Evolutionary conservation across 495 filamentous ascomycete genomes (phyloP), one percentile per base, ranked within the genome.

Genomic region (Hypoxylon intermedium): DNA sequence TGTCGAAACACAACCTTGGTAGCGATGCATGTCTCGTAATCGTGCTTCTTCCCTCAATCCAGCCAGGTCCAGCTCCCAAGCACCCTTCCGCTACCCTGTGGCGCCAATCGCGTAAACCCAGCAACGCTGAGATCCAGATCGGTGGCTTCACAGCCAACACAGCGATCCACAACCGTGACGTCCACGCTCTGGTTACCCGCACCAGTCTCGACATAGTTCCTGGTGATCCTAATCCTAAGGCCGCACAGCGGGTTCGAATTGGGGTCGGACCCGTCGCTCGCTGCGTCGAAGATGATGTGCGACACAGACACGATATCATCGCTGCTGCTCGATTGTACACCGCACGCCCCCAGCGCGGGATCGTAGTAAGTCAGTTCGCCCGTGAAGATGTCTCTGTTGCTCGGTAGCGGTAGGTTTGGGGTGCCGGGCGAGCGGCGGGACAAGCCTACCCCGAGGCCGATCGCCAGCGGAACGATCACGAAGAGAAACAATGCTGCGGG

Each of bases 131-230:
- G 77, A 76, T 93, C 89, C 9, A 93, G 51, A 75, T 93, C 89
- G 3, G 75, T 76, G 11, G 80, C 74, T 33, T 73, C 57, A 67
- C 91, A 93, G 0, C 85, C 87, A 11, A 66, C 79, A 74, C 91
- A 93, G 26, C 89, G 75, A 76, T 94, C 91, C 11, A 91, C 88
- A 0, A 95, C 85, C 34, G 71, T 85, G 3, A 92, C 83, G 68
- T 88, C 86, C 0, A 89, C 76, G 31, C 79, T 84, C 9, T 66
- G 63, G 26, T 71, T 62, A 15, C 65, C 70, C 5, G 64, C 70
- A 3, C 54, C 58, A 18, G 68, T 68, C n/a, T 77, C 79, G 19
- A 57, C 63, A 15, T 47, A 46, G 24, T 79, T 74, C 21, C 85
- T 70, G 37, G 71, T 74, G 5, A 88, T 75, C 43, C 86, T 72